Evolutionary conservation across 768 basidiomycete genomes (phyloP).

Genomic region (Pulveroboletus sp.): DNA sequence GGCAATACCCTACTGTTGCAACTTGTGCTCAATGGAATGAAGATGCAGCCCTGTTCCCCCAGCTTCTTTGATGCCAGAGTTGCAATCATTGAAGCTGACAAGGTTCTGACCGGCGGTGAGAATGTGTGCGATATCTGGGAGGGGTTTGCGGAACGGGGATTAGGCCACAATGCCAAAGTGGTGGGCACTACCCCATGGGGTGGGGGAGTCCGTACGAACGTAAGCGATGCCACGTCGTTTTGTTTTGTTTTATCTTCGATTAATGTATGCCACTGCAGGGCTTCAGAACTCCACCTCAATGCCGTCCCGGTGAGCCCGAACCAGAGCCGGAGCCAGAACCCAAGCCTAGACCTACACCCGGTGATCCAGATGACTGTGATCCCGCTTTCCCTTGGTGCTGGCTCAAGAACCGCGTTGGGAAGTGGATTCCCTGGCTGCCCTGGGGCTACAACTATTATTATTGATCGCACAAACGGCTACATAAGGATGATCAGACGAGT

Average conservation of each 20-base stretch:
- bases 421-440: conserved; percentile 18
- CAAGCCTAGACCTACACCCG: conserved; percentile 29
- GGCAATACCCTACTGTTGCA: conserved; percentile 85
- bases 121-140: conserved; percentile 87
- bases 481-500: conserved; percentile 4
- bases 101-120: conserved; percentile 86
- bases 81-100: conserved; percentile 88
- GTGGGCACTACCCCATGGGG: conserved; percentile 86
- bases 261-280: conserved; percentile 31
- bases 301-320: conserved; percentile 23
- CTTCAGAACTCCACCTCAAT: conserved; percentile 37
- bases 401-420: conserved; percentile 4
- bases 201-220: conserved; percentile 77
- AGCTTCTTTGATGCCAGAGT: conserved; percentile 86
- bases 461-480: conserved; percentile 10
- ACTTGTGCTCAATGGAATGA: conserved; percentile 90
- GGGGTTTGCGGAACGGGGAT: conserved; percentile 76
- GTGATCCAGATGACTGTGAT: conserved; percentile 28
- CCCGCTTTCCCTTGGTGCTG: conserved; percentile 14
- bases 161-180: conserved; percentile 74
- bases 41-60: conserved; percentile 89
- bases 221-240: conserved; percentile 19
- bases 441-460: conserved; percentile 13
- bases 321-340: conserved; percentile 20
- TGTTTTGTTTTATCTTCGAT: background rate